Evolutionary conservation across 306 rosid species (phyloP), one percentile per base, ranked within the genome.

Genomic region (Vigna nakashimae): DNA sequence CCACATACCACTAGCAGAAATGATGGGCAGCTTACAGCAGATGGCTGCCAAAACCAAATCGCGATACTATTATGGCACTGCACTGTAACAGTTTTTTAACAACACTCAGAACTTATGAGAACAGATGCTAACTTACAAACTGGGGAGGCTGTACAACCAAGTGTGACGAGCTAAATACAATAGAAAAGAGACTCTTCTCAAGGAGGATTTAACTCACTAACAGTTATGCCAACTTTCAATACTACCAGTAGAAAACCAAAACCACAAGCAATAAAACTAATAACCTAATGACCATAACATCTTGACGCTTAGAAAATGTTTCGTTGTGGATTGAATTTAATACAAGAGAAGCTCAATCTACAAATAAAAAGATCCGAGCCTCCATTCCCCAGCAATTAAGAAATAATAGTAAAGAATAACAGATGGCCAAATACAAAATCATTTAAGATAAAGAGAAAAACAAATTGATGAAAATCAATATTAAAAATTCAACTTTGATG

Each of bases 221-320:
- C 22, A 43, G 7, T 20, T n/a, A 20, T 9, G 30, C 12, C 43
- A 30, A 30, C 7, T 58, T 32, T 14, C 51, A 65, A 20, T 43
- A 42, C 53, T 42, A 42, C 71, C 6, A 2, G 13, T 9, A 20
- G 34, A 20, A 65, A 10, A 15, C 71, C 52, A 65, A 65, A 65
- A 49, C 52, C 71, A 40, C 65, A 58, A 42, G 22, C 51, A 65
- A 42, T 12, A 40, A 65, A 9, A 59, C 52, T 65, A 65, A 65
- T 40, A 20, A 17, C 6, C 38, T 34, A 34, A 4, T 34, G 38
- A 34, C 9, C 55, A 55, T 22, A 22, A 43, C 26, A 66, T 43
- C 72, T 22, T 1, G 3, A 67, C 2, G 15, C 50, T 71, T 22
- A 10, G 12, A 30, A 52, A 52, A 17, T 9, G 43, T 32, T 50